phyloP scores from a whole-genome alignment of 2,329 filamentous ascomycete genomes.

The Lachnellula subtilissima region DNA sequence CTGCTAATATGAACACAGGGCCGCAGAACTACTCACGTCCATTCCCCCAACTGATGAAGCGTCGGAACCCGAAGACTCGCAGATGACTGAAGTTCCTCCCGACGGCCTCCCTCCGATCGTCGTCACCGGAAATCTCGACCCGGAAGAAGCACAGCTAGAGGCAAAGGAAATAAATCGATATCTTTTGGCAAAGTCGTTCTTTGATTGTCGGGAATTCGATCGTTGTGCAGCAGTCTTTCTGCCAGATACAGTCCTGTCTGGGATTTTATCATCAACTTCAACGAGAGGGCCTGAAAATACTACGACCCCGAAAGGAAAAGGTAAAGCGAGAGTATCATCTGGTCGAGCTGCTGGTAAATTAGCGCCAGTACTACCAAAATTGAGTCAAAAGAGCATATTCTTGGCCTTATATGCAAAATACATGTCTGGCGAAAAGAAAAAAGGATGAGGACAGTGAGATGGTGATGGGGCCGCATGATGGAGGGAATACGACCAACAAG shows the following conservation, averaged over 20 bases:
- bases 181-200: constrained; percentile 86
- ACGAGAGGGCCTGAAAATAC: constrained; percentile 35
- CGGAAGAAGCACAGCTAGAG: constrained; percentile 70
- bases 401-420: constrained; percentile 89
- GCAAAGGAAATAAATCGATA: constrained; percentile 76
- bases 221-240: constrained; percentile 87
- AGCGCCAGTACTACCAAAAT: constrained; percentile 41
- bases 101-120: constrained; percentile 46
- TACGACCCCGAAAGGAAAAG: constrained; percentile 53
- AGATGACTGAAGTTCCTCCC: constrained; percentile 50
- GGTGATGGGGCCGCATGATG: constrained; percentile 89
- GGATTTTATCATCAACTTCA: constrained; percentile 48
- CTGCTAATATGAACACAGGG: constrained; percentile 51
- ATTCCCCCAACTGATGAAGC: constrained; percentile 54
- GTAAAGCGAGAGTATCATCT: constrained; percentile 44
- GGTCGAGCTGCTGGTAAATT: constrained; percentile 9
- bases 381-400: constrained; percentile 92
- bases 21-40: constrained; percentile 86
- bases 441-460: constrained; percentile 97
- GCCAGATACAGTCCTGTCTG: constrained; percentile 70
- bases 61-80: constrained; percentile 51
- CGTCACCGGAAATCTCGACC: constrained; percentile 56
- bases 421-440: constrained; percentile 84
- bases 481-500: constrained; percentile 78
- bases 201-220: constrained; percentile 93